Percentiles rank a stretch among this genome's conserved stretches.
These are phyloP conservation scores for Ustilaginoidea virens DNA, from an alignment of 2,329 filamentous ascomycete species.

Conservation along the genomic window DNA sequence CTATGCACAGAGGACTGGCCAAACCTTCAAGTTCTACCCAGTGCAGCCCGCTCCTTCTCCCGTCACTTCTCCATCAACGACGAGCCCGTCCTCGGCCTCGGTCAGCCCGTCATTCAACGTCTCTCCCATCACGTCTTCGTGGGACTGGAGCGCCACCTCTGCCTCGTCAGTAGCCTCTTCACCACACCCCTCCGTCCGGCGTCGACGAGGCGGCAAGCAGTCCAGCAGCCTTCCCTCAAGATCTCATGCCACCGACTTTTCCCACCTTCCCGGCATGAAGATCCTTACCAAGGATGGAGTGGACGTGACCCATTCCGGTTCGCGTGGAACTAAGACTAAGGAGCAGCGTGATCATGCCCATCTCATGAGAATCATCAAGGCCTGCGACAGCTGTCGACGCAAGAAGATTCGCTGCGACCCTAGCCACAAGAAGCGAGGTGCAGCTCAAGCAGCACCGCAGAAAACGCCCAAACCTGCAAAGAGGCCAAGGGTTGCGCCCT, in stretches of 20 bases:
- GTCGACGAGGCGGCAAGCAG: slow-evolving; percentile 13
- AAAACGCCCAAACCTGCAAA: slow-evolving; percentile 21
- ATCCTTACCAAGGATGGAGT: slow-evolving; percentile 48
- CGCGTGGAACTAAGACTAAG: slow-evolving; percentile 49
- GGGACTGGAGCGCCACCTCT: slow-evolving; percentile 25
- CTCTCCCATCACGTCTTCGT: slow-evolving; percentile 33
- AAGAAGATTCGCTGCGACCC: slow-evolving; percentile 51
- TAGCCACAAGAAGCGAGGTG: slow-evolving; percentile 35
- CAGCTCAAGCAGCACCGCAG: slow-evolving; percentile 16
- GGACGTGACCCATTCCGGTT: slow-evolving; percentile 47
- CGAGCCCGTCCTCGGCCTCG: slow-evolving; percentile 25
- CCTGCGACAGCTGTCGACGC: slow-evolving; percentile 44
- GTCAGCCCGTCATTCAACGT: slow-evolving; percentile 30
- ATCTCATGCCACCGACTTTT: slow-evolving; percentile 27
- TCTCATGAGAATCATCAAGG: slow-evolving; percentile 51
- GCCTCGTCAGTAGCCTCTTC: slow-evolving; percentile 11
- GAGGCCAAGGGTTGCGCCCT: slow-evolving; percentile 19
- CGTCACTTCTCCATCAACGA: slow-evolving; percentile 28
- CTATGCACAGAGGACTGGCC: slow-evolving; percentile 34
- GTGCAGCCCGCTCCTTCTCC: slow-evolving; percentile 22
- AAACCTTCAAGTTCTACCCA: slow-evolving; percentile 45
- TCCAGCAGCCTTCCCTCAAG: slow-evolving; percentile 11
- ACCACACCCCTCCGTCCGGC: slow-evolving; percentile 14
- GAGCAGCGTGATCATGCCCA: slow-evolving; percentile 53
- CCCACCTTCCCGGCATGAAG: slow-evolving; percentile 45